A percentile compares a stretch with the other conserved stretches of the same genome.
phyloP scores from a whole-genome alignment of 2,329 filamentous ascomycete species.

The Diplodia mutila region DNA sequence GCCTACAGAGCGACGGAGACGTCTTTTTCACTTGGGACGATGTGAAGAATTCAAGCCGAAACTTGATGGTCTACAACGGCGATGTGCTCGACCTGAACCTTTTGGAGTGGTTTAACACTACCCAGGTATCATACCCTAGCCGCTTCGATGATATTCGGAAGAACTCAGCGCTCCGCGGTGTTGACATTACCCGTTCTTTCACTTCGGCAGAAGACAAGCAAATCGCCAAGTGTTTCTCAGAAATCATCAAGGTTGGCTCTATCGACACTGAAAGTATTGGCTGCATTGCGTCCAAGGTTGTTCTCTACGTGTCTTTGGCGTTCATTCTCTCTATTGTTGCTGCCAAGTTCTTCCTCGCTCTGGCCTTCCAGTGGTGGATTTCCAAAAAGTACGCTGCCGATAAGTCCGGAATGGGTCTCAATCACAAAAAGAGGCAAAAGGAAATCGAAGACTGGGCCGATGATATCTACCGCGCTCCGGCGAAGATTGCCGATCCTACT shows the following conservation, averaged over 20 bases:
- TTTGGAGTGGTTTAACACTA: constrained; percentile 84
- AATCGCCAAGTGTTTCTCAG: constrained; percentile 82
- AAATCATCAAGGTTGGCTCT: constrained; percentile 94
- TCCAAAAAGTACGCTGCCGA: constrained; percentile 80
- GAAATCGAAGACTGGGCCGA: constrained; percentile 99
- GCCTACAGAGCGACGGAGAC: constrained; percentile 71
- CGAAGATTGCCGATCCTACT: constrained; percentile 73
- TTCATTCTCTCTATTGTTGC: constrained; percentile 90
- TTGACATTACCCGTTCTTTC: constrained; percentile 87
- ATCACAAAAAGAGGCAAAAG: constrained; percentile 81
- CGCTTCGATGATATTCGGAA: constrained; percentile 80
- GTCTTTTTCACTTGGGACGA: constrained; percentile 98
- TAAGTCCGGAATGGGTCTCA: constrained; percentile 79
- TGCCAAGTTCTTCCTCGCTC: constrained; percentile 83
- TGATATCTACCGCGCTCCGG: constrained; percentile 92
- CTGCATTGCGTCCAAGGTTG: constrained; percentile 96
- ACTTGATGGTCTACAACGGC: constrained; percentile 91
- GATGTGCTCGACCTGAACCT: constrained; percentile 90
- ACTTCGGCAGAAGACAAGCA: constrained; percentile 78
- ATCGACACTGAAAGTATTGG: constrained; percentile 96
- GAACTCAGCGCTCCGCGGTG: constrained; percentile 72
- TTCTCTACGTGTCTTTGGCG: constrained; percentile 88
- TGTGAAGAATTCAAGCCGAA: constrained; percentile 83
- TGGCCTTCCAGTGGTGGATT: constrained; percentile 96
- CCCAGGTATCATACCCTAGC: constrained; percentile 73